A percentile compares a stretch with the other conserved stretches of the same genome.
Conservation (phyloP, 768 basidiomycete species). For the Pleurotus citrinopileatus region DNA sequence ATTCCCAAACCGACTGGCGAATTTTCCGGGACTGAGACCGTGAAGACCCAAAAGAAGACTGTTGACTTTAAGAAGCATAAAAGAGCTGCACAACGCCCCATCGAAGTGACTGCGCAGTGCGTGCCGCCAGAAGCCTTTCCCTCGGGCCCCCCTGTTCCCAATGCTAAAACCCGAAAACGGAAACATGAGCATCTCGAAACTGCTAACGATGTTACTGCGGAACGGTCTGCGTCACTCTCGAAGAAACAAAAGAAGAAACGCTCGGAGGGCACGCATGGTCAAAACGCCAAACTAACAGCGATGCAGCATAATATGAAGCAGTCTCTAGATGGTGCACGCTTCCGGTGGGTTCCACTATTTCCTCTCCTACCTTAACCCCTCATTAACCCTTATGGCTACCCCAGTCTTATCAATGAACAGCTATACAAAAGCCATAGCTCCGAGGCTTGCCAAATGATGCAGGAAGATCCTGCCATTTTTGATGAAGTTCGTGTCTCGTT, state of each 20-base stretch:
- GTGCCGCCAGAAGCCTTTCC: no score
- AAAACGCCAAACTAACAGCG: conserved; percentile 47
- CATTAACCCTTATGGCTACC: no score
- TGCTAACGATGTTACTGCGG: not conserved
- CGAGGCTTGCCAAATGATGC: conserved; percentile 79
- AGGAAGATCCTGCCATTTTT: conserved; percentile 75
- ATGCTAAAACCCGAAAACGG: not conserved
- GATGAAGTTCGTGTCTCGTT: conserved; percentile 62
- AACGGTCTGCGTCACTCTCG: conserved; percentile 16
- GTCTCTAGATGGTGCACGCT: conserved; percentile 82
- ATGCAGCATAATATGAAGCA: conserved; percentile 79
- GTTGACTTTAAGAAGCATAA: no score
- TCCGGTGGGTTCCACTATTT: conserved; percentile 52
- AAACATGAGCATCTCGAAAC: not conserved
- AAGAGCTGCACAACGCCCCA: no score
- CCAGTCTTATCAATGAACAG: conserved; percentile 91
- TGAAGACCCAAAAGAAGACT: no score
- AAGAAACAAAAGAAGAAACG: conserved; percentile 16
- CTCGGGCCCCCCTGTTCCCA: no score
- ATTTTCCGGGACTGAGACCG: no score
- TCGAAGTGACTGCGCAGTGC: not conserved
- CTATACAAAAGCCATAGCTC: conserved; percentile 85
- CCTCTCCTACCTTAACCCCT: no score
- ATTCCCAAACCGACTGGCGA: conserved; percentile 15
- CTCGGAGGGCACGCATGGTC: not conserved